Conservation (phyloP, 495 filamentous ascomycete genomes). For the Opeltia flavorubescens region DNA sequence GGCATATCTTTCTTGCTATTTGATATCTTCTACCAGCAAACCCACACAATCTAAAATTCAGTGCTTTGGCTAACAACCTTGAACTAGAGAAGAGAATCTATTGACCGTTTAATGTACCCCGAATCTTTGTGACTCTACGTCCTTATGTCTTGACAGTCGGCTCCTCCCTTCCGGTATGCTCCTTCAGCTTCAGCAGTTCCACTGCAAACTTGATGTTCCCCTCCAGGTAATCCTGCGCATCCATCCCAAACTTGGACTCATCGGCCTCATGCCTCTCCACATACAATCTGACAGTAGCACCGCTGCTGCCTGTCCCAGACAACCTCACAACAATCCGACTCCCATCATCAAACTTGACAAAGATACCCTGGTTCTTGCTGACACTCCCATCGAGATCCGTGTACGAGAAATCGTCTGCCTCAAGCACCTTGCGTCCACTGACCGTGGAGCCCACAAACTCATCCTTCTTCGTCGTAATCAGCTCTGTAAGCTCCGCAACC, state of each 20-base stretch:
- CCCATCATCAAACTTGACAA: conserved; percentile 86
- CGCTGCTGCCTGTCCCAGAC: conserved; percentile 86
- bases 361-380: conserved; percentile 89
- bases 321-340: conserved; percentile 87
- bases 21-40: too few relatives aligned
- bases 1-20: too few relatives aligned
- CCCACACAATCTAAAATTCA: too few relatives aligned
- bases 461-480: conserved; percentile 51
- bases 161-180: conserved; percentile 76
- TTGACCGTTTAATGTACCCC: too few relatives aligned
- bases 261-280: conserved; percentile 85
- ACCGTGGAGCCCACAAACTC: conserved; percentile 74
- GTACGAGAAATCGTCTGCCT: conserved; percentile 93
- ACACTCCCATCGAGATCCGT: conserved; percentile 94
- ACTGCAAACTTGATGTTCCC: conserved; percentile 75
- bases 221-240: conserved; percentile 88
- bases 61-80: too few relatives aligned
- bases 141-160: conserved; percentile 44
- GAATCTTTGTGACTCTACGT: too few relatives aligned
- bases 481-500: conserved; percentile 54
- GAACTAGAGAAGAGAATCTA: too few relatives aligned
- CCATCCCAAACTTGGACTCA: conserved; percentile 52
- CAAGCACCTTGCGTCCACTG: conserved; percentile 64
- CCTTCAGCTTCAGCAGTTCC: conserved; percentile 74
- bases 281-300: conserved; percentile 91